These are phyloP conservation scores for Acephala macrosclerotiorum DNA, from an alignment of 2,329 filamentous ascomycete species.

Conservation along the genomic window DNA sequence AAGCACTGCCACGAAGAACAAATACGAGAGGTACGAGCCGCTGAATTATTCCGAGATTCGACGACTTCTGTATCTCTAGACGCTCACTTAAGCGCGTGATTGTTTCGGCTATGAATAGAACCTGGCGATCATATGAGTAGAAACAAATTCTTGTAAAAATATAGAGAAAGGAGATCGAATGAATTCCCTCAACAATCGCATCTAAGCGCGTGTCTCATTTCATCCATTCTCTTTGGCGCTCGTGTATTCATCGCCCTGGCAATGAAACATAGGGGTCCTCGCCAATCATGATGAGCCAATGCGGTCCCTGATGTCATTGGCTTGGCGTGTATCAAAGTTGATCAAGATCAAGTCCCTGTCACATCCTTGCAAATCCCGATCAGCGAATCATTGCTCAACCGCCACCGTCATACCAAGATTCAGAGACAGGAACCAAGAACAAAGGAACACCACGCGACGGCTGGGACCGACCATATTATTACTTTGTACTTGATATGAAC, in stretches of 20 bases:
- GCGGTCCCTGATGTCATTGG: constrained; percentile 6
- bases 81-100: constrained; percentile 7
- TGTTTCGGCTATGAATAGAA: constrained; percentile 10
- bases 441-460: not conserved
- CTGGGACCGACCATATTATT: constrained; percentile 1
- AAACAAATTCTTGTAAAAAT: not conserved
- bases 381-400: not conserved
- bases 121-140: not conserved
- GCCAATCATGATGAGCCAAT: not conserved
- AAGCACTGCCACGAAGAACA: too few species aligned
- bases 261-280: not conserved
- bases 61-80: not conserved
- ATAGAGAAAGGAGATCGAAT: constrained; percentile 6
- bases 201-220: not conserved
- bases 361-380: constrained; percentile 1
- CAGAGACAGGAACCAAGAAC: not conserved
- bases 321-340: constrained; percentile 3
- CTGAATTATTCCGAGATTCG: too few species aligned
- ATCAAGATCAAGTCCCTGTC: not conserved
- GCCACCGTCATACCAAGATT: not conserved
- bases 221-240: not conserved
- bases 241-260: not conserved
- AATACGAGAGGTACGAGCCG: too few species aligned
- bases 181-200: not conserved
- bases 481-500: constrained; percentile 5